Conservation (phyloP, 108 stramenopile species). For the Skeletonema marinoi region DNA sequence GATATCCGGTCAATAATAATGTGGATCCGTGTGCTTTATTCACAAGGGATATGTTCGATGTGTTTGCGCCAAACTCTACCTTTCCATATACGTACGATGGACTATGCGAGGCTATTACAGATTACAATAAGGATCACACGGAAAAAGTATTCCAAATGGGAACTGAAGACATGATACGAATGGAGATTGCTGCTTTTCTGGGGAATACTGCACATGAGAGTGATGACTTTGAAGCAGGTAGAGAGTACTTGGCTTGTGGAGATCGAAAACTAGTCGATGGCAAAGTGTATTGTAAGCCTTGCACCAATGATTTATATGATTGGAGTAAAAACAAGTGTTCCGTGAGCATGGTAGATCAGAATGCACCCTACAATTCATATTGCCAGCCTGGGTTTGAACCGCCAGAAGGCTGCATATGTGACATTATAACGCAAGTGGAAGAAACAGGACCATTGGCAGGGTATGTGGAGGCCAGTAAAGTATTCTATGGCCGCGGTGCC, state of each 20-base stretch:
- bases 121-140: constrained; percentile 34
- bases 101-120: constrained; percentile 29
- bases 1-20: constrained; percentile 8
- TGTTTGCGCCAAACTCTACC: constrained; percentile 31
- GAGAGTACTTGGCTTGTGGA: constrained; percentile 44
- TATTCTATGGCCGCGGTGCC: constrained; percentile 45
- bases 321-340: constrained; percentile 39
- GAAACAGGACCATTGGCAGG: constrained; percentile 27
- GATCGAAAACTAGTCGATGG: constrained; percentile 35
- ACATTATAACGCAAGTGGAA: constrained; percentile 22
- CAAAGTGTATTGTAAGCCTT: constrained; percentile 46
- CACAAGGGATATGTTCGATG: constrained; percentile 13
- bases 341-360: constrained; percentile 34
- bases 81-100: constrained; percentile 46
- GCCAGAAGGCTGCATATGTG: constrained; percentile 36
- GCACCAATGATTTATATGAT: constrained; percentile 30
- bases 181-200: constrained; percentile 39
- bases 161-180: constrained; percentile 5
- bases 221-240: constrained; percentile 43
- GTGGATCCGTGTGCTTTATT: constrained; percentile 22
- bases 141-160: constrained; percentile 44
- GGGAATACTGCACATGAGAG: constrained; percentile 44
- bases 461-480: constrained; percentile 32
- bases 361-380: constrained; percentile 43
- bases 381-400: constrained; percentile 36